Base-by-base conservation (phyloP, 164 flowering plant species). In the Hamamelis virginiana region DNA sequence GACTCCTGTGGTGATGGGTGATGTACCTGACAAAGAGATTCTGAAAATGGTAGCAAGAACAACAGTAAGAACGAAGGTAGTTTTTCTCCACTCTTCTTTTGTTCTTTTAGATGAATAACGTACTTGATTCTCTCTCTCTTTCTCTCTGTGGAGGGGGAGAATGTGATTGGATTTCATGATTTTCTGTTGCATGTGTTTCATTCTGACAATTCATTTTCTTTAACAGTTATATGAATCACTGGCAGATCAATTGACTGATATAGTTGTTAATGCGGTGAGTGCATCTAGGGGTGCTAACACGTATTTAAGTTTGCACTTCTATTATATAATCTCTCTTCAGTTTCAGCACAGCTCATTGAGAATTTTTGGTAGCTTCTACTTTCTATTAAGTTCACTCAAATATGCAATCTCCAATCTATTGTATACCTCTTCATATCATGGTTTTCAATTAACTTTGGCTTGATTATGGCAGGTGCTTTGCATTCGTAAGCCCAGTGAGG, bases 31-130 rank as follows among this genome's bases (percentile, higher is more conserved):
- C 75, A 91, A 78, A 78, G 99, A 96, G 78, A 84, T 93, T 61
- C 80, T 93, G 45, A 89, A 89, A 80, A 93, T 96, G 99, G 98
- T 96, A 23, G 96, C 99, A 25, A 91, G 99, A 81, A 96, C 99
- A 64, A 87, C 99, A 14, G 72, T 96, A 14, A 85, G 99, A 78
- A 96, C 99, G 5, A 96, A 96, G 97, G 99, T 91, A 66, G 15
- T 5, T 56, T 51, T 4, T 47, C 0, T 15, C 18, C 28, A 23
- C 45, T 56, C 38, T n/a, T 57, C 43, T 41, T 15, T 41, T 5
- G 4, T 76, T 21, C 14, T 52, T 22, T 33, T 33, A 33, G 41
- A 33, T 2, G 41, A 33, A 33, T 33, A 33, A 2, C 41, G 2
- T 6, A 33, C 41, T 33, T 33, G 41, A 33, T 33, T 33, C 6